A percentile compares a stretch with the other conserved stretches of the same genome.
phyloP scores from a whole-genome alignment of 1,139 yeast species.

The Magnusiomyces fungicola region DNA sequence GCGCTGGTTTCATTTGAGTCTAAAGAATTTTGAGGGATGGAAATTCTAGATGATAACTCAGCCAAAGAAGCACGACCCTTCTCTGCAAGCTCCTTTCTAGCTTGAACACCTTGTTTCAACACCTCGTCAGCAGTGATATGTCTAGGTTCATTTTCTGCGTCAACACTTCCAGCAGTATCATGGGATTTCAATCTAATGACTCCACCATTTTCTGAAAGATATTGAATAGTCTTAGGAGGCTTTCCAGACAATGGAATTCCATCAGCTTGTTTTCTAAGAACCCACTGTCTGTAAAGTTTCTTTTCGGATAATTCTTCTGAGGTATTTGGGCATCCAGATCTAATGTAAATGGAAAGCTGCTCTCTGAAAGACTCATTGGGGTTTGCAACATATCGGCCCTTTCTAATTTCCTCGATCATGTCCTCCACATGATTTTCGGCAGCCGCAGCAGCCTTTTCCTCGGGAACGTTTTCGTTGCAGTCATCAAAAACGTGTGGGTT shows the following conservation, averaged over 20 bases:
- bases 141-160: background rate
- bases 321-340: constrained; percentile 39
- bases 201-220: constrained; percentile 2
- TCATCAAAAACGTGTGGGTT: background rate
- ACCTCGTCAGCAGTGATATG: background rate
- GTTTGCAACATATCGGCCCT: constrained; percentile 50
- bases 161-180: background rate
- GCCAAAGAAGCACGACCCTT: background rate
- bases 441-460: background rate
- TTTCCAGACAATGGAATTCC: constrained; percentile 28
- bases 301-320: constrained; percentile 19
- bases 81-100: background rate
- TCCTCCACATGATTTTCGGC: constrained; percentile 52
- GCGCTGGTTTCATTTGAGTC: background rate
- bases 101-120: background rate
- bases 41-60: background rate
- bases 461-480: no score
- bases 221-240: constrained; percentile 11
- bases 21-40: no score
- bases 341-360: constrained; percentile 59
- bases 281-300: constrained; percentile 48
- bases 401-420: constrained; percentile 63
- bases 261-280: constrained; percentile 35
- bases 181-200: background rate
- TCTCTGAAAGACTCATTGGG: constrained; percentile 76